These are phyloP conservation scores for Glycine latifolia DNA, from an alignment of 306 rosid genomes.

Conservation along the genomic window DNA sequence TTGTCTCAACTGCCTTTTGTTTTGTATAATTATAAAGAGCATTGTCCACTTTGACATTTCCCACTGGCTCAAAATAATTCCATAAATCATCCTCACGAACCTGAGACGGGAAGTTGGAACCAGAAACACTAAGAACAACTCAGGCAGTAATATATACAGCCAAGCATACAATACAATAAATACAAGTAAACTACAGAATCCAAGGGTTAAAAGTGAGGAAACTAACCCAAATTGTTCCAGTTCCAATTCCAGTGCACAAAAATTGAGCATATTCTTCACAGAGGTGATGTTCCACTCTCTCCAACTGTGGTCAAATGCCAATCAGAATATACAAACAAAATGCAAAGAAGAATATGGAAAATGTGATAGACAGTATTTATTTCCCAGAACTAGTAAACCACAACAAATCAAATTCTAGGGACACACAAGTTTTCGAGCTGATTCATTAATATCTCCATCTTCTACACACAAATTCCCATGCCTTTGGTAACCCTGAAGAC, in stretches of 20 bases:
- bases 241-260: slow-evolving; percentile 73
- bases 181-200: slow-evolving; percentile 26
- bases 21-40: slow-evolving; percentile 60
- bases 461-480: slow-evolving; percentile 74
- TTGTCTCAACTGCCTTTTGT: slow-evolving; percentile 61
- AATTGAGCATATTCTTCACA: slow-evolving; percentile 73
- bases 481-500: slow-evolving; percentile 70
- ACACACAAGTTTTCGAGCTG: slow-evolving; percentile 79
- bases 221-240: slow-evolving; percentile 83
- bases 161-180: slow-evolving; percentile 4
- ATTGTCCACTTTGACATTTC: slow-evolving; percentile 53
- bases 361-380: not conserved
- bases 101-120: slow-evolving; percentile 55
- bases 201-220: slow-evolving; percentile 50
- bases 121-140: slow-evolving; percentile 30
- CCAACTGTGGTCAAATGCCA: slow-evolving; percentile 55
- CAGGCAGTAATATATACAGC: not conserved
- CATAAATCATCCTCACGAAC: slow-evolving; percentile 68
- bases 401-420: slow-evolving; percentile 37
- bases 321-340: slow-evolving; percentile 31
- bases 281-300: slow-evolving; percentile 61
- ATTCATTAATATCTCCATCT: slow-evolving; percentile 76
- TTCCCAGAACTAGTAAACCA: slow-evolving; percentile 33
- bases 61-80: slow-evolving; percentile 56
- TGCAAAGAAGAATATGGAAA: slow-evolving; percentile 1